Percentiles rank a stretch among this genome's conserved stretches.
Evolutionary conservation across 441 rosid genomes (phyloP).

Genomic region (Eruca vesicaria): DNA sequence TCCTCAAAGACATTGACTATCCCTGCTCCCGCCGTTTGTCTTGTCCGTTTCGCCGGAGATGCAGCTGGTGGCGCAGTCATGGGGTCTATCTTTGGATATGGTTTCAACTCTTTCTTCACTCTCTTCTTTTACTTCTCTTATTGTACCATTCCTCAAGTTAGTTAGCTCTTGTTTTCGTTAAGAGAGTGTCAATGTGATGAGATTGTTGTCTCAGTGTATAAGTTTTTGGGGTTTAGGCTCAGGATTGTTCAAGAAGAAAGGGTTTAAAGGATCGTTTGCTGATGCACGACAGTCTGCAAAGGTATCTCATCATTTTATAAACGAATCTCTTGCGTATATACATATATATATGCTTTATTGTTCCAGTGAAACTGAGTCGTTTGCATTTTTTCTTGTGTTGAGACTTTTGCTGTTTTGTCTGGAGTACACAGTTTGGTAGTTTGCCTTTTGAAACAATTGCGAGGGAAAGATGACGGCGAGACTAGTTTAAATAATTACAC

Average conservation of each 20-base stretch:
- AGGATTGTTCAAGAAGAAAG: slow-evolving; percentile 67
- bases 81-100: slow-evolving; percentile 84
- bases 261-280: slow-evolving; percentile 64
- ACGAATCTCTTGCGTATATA: background rate
- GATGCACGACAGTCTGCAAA: slow-evolving; percentile 82
- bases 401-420: slow-evolving; percentile 81
- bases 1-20: slow-evolving; percentile 38
- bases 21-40: slow-evolving; percentile 54
- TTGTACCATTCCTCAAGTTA: background rate
- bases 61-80: slow-evolving; percentile 75
- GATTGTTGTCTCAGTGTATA: background rate
- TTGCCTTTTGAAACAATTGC: slow-evolving; percentile 73
- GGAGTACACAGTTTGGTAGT: slow-evolving; percentile 89
- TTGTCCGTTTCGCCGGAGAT: slow-evolving; percentile 64
- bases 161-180: background rate
- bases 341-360: background rate
- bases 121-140: background rate
- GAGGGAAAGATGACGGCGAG: slow-evolving; percentile 91
- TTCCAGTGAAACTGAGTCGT: background rate
- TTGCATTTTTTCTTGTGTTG: slow-evolving; percentile 48
- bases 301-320: slow-evolving; percentile 36
- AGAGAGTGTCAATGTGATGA: background rate
- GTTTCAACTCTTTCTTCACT: slow-evolving; percentile 26
- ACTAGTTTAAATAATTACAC: background rate
- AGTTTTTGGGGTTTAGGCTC: slow-evolving; percentile 47